A percentile compares a stretch with the other conserved stretches of the same genome.
Evolutionary conservation across 768 basidiomycete species (phyloP).

Genomic region (Suillus lakei): DNA sequence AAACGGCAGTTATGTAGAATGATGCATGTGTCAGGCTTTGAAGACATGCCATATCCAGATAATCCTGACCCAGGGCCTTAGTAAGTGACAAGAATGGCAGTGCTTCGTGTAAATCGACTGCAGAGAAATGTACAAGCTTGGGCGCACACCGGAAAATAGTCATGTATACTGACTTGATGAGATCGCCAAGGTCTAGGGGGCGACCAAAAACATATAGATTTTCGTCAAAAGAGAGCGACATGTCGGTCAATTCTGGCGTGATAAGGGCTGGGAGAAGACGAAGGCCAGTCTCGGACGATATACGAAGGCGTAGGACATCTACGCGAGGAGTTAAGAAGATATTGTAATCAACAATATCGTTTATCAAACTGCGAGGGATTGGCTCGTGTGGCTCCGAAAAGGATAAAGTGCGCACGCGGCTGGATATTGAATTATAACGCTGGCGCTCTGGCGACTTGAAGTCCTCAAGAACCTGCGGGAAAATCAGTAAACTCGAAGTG

Average conservation of each 20-base stretch:
- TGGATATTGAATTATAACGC: slow-evolving; percentile 3
- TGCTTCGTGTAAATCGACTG: slow-evolving; percentile 1
- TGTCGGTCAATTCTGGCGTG: slow-evolving; percentile 2
- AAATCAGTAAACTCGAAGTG: not conserved
- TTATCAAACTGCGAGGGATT: not conserved
- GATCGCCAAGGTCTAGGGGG: not conserved
- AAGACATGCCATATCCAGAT: not conserved
- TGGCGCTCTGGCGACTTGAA: not conserved
- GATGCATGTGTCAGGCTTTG: not conserved
- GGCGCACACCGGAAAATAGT: slow-evolving; percentile 1
- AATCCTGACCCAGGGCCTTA: not conserved
- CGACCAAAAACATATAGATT: not conserved
- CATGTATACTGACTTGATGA: not conserved
- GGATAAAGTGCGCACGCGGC: slow-evolving; percentile 4
- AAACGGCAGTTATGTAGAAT: not conserved
- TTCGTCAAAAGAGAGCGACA: not conserved
- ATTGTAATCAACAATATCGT: not conserved
- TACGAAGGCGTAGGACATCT: not conserved
- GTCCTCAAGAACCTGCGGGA: not conserved
- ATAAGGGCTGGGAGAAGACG: slow-evolving; percentile 3
- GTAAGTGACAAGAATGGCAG: not conserved
- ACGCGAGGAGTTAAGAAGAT: not conserved
- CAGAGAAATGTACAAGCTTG: slow-evolving; percentile 4
- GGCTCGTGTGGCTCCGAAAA: not conserved
- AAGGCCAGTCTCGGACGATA: slow-evolving; percentile 5